A percentile compares a stretch with the other conserved stretches of the same genome.
These are phyloP conservation scores for Candida montana DNA, from an alignment of 805 yeast genomes.

Conservation along the genomic window DNA sequence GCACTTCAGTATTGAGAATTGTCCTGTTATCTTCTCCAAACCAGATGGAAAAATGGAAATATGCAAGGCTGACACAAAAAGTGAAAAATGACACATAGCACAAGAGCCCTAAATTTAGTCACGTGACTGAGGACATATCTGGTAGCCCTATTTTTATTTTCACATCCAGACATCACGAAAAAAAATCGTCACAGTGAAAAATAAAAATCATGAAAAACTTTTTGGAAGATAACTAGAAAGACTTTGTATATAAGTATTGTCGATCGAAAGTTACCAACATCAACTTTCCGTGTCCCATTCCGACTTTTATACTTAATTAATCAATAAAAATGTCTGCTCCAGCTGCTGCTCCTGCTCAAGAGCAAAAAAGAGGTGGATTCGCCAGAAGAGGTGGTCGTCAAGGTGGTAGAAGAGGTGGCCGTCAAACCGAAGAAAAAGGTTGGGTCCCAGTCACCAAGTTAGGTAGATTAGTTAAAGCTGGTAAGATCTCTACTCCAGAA, in stretches of 20 bases:
- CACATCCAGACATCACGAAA: too few species aligned
- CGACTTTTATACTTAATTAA: slow-evolving; percentile 27
- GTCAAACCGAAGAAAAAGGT: slow-evolving; percentile 94
- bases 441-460: slow-evolving; percentile 99
- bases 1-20: too few species aligned
- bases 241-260: slow-evolving; percentile 21
- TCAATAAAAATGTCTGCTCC: slow-evolving; percentile 36
- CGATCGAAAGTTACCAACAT: slow-evolving; percentile 52
- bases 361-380: slow-evolving; percentile 47
- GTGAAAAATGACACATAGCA: too few species aligned
- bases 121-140: background rate
- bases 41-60: too few species aligned
- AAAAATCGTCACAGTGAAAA: background rate
- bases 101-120: background rate
- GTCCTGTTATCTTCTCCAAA: too few species aligned
- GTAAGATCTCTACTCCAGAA: slow-evolving; percentile 93
- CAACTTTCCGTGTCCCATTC: slow-evolving; percentile 49
- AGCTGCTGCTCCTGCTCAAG: slow-evolving; percentile 18
- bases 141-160: too few species aligned
- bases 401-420: slow-evolving; percentile 65
- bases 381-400: slow-evolving; percentile 56
- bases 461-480: slow-evolving; percentile 99
- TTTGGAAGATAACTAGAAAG: background rate
- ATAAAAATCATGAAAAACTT: background rate
- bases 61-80: too few species aligned